Percentiles rank a stretch among this genome's conserved stretches.
phyloP scores from a whole-genome alignment of 2,329 filamentous ascomycete species.

The Helotiales sp. region DNA sequence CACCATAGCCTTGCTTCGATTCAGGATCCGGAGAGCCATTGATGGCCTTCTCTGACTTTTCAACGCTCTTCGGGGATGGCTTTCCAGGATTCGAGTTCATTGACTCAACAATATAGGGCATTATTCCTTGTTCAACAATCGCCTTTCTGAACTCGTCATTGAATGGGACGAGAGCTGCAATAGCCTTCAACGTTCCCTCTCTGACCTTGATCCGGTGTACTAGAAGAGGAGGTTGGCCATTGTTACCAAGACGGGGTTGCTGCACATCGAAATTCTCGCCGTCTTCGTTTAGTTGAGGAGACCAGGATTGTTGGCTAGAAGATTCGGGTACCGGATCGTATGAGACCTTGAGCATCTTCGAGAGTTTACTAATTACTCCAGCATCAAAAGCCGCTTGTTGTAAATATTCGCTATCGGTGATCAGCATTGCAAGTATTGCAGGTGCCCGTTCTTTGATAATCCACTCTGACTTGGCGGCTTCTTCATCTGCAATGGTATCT shows the following conservation, averaged over 20 bases:
- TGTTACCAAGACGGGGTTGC: constrained; percentile 55
- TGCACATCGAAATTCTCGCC: constrained; percentile 26
- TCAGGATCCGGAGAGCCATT: constrained; percentile 19
- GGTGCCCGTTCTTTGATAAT: constrained; percentile 70
- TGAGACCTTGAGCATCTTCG: constrained; percentile 63
- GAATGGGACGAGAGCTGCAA: constrained; percentile 78
- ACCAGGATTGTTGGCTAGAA: constrained; percentile 55
- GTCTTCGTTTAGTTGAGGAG: constrained; percentile 33
- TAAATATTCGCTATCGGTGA: constrained; percentile 74
- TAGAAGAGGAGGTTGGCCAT: constrained; percentile 59
- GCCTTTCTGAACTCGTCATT: constrained; percentile 83
- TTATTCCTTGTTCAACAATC: constrained; percentile 78
- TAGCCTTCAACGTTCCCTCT: constrained; percentile 72
- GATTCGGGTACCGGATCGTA: constrained; percentile 58
- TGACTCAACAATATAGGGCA: constrained; percentile 82
- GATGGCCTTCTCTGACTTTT: constrained; percentile 38
- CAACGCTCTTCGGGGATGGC: constrained; percentile 40
- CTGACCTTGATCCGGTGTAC: constrained; percentile 74
- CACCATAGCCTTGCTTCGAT: constrained; percentile 54
- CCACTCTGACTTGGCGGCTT: constrained; percentile 44
- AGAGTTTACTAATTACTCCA: constrained; percentile 59
- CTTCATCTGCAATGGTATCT: constrained; percentile 39
- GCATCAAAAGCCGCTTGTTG: constrained; percentile 81
- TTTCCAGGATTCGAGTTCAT: constrained; percentile 63
- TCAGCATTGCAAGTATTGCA: constrained; percentile 72